A percentile compares a stretch with the other conserved stretches of the same genome.
phyloP scores from a whole-genome alignment of 345 rosid species.

The Erodium maritimum region DNA sequence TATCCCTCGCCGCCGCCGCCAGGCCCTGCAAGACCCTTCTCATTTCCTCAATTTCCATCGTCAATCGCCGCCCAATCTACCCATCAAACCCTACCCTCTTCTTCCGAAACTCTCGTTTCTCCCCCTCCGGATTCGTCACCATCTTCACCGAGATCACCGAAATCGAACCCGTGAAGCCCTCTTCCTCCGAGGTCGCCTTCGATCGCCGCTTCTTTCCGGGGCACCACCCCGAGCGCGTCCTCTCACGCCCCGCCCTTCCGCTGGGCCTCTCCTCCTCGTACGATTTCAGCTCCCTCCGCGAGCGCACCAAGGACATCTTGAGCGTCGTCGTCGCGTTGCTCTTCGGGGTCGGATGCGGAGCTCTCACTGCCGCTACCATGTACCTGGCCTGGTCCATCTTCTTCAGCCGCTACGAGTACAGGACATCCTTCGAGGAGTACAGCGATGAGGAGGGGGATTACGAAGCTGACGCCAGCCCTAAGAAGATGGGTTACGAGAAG shows the following conservation, averaged over 20 bases:
- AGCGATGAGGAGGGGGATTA: constrained; percentile 29
- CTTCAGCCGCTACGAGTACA: constrained; percentile 27
- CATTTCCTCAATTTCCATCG: too few relatives aligned
- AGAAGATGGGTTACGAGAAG: constrained; percentile 75
- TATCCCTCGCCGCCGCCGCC: too few relatives aligned
- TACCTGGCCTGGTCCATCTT: constrained; percentile 76
- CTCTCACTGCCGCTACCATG: constrained; percentile 82
- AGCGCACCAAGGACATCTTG: constrained; percentile 75
- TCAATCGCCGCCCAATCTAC: not conserved
- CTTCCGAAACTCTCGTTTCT: constrained; percentile 1
- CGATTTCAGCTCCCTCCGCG: constrained; percentile 47
- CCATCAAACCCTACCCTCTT: constrained; percentile 14
- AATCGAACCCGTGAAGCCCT: constrained; percentile 11
- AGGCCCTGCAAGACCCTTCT: too few relatives aligned
- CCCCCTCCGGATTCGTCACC: constrained; percentile 37
- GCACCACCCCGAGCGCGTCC: constrained; percentile 4
- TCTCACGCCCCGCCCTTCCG: constrained; percentile 9
- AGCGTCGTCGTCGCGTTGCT: constrained; percentile 78
- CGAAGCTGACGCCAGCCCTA: constrained; percentile 24
- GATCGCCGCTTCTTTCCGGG: constrained; percentile 26
- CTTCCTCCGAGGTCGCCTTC: constrained; percentile 12
- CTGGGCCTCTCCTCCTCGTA: constrained; percentile 16
- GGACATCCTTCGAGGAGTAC: constrained; percentile 20
- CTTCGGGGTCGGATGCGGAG: constrained; percentile 92
- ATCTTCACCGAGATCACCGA: constrained; percentile 32